phyloP scores from a whole-genome alignment of 2,329 filamentous ascomycete genomes.

The Monosporascus sp. region DNA sequence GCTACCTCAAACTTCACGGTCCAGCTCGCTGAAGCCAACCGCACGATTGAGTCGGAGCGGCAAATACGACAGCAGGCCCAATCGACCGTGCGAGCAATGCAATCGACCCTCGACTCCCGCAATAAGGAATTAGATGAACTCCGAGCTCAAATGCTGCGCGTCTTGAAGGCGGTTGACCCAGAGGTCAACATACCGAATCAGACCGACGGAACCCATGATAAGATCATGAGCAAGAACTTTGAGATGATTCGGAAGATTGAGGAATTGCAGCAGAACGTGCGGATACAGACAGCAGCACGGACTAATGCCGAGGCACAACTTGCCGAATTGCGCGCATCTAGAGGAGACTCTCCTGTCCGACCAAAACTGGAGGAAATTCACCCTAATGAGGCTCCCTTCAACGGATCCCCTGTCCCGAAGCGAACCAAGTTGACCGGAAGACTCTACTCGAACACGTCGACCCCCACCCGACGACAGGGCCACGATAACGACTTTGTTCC shows the following conservation, averaged over 20 bases:
- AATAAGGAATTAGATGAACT: constrained; percentile 78
- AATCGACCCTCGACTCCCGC: constrained; percentile 70
- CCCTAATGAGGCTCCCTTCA: constrained; percentile 69
- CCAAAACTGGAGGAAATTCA: constrained; percentile 83
- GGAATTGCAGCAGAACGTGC: constrained; percentile 79
- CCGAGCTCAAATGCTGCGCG: constrained; percentile 69
- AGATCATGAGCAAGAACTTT: constrained; percentile 66
- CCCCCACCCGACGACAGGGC: constrained; percentile 67
- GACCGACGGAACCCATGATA: constrained; percentile 55
- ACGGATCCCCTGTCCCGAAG: constrained; percentile 68
- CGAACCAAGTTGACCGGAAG: constrained; percentile 47
- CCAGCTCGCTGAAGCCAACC: constrained; percentile 83
- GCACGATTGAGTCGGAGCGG: constrained; percentile 83
- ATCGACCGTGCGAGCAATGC: constrained; percentile 74
- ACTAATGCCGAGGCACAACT: constrained; percentile 79
- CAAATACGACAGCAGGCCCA: constrained; percentile 83
- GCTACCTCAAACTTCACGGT: constrained; percentile 71
- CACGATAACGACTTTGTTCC: constrained; percentile 57
- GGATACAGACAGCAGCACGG: constrained; percentile 75
- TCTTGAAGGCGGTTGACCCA: constrained; percentile 85
- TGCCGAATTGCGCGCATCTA: constrained; percentile 67
- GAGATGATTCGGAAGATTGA: constrained; percentile 84
- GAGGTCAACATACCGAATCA: constrained; percentile 61
- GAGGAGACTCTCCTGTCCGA: constrained; percentile 66
- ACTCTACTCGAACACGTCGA: constrained; percentile 69